These are phyloP conservation scores for Eruca vesicaria DNA, from an alignment of 441 rosid species.

Conservation along the genomic window DNA sequence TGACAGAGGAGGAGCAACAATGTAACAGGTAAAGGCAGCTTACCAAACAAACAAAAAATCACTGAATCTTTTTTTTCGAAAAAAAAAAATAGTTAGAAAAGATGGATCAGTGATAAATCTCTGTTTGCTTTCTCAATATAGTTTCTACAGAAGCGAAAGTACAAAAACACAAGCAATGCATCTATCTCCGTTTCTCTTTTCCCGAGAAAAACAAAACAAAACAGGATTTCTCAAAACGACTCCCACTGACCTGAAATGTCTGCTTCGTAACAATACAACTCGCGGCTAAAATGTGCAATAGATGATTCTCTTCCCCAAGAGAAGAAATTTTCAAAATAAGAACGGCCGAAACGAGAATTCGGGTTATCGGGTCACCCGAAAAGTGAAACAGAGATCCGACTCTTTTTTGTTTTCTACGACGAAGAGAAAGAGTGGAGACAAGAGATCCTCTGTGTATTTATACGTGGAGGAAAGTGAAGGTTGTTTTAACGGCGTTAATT, in stretches of 20 bases:
- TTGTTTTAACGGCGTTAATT: constrained; percentile 38
- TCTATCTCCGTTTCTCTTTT: constrained; percentile 1
- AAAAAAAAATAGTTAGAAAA: constrained; percentile 23
- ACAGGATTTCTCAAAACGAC: neutral
- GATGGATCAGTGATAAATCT: constrained; percentile 28
- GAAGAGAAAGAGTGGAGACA: constrained; percentile 37
- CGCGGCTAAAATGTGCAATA: neutral
- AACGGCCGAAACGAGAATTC: constrained; percentile 1
- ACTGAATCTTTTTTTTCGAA: neutral
- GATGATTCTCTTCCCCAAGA: neutral
- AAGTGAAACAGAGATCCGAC: constrained; percentile 32
- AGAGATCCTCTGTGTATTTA: constrained; percentile 26
- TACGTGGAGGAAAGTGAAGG: constrained; percentile 19
- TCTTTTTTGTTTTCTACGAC: neutral
- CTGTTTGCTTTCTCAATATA: constrained; percentile 25
- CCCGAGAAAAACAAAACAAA: neutral
- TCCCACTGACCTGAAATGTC: constrained; percentile 30
- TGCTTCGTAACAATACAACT: neutral
- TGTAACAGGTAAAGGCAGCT: neutral
- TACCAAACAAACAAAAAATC: neutral
- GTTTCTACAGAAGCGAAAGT: constrained; percentile 12
- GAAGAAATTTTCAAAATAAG: neutral
- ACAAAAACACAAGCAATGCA: neutral
- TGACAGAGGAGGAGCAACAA: constrained; percentile 7
- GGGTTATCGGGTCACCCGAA: constrained; percentile 28